Conservation (phyloP, 2,329 filamentous ascomycete genomes). For the Monilinia laxa region DNA sequence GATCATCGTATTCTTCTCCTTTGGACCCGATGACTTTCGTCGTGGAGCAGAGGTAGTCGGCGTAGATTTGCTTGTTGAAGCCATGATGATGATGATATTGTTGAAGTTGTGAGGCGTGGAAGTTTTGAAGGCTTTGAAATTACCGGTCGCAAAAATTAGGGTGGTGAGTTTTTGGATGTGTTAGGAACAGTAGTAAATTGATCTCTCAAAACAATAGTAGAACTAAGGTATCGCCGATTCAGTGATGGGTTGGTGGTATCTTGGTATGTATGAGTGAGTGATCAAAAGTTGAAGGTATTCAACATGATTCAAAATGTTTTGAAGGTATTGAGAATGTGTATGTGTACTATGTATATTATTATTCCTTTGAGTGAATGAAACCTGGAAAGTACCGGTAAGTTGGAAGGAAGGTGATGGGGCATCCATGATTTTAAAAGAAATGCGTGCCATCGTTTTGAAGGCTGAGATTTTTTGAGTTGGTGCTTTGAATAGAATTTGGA, state of each 20-base stretch:
- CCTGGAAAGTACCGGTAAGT: neutral
- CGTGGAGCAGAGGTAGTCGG: conserved; percentile 26
- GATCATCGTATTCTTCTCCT: conserved; percentile 41
- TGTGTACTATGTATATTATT: neutral
- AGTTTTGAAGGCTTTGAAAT: neutral
- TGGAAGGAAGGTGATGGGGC: conserved; percentile 18
- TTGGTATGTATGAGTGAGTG: neutral
- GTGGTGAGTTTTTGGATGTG: conserved; percentile 6
- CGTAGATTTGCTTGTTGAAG: conserved; percentile 33
- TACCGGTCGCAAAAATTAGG: conserved; percentile 20
- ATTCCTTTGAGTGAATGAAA: conserved; percentile 12
- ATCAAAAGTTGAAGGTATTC: conserved; percentile 15
- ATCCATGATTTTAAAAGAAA: conserved; percentile 18
- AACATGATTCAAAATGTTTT: conserved; percentile 11
- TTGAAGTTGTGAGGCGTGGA: conserved; percentile 7
- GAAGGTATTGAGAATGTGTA: conserved; percentile 9
- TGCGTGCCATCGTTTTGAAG: conserved; percentile 14
- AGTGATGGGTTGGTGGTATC: too few species aligned
- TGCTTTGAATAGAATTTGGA: conserved; percentile 6
- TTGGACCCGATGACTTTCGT: conserved; percentile 33
- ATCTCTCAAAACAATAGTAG: conserved; percentile 7
- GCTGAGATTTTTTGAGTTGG: conserved; percentile 15
- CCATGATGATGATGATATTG: conserved; percentile 31
- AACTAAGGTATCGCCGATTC: neutral
- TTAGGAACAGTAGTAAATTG: conserved; percentile 6